A percentile compares a stretch with the other conserved stretches of the same genome.
phyloP scores from a whole-genome alignment of 1,139 yeast genomes.

The Debaryomyces subglobosus region DNA sequence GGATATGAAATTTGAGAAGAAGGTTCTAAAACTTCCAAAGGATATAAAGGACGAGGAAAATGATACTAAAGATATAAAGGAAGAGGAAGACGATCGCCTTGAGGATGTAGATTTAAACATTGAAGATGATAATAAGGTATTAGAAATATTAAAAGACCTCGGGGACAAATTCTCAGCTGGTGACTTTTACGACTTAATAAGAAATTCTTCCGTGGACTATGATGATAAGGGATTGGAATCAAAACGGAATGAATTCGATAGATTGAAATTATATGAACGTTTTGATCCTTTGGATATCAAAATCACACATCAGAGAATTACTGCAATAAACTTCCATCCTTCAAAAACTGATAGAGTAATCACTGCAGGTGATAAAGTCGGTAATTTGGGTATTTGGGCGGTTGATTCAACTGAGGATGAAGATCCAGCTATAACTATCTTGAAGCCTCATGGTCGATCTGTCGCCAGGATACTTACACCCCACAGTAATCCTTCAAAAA shows the following conservation, averaged over 20 bases:
- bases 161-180: slow-evolving; percentile 72
- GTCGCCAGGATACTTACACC: slow-evolving; percentile 66
- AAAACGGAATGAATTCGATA: slow-evolving; percentile 55
- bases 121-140: slow-evolving; percentile 37
- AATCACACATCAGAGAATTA: slow-evolving; percentile 72
- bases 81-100: slow-evolving; percentile 22
- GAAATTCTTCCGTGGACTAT: slow-evolving; percentile 27
- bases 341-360: slow-evolving; percentile 61
- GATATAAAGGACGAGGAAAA: slow-evolving; percentile 9
- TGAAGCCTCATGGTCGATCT: slow-evolving; percentile 77
- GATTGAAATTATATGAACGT: slow-evolving; percentile 52
- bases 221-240: slow-evolving; percentile 43
- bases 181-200: slow-evolving; percentile 66
- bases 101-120: slow-evolving; percentile 23
- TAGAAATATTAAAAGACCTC: slow-evolving; percentile 43
- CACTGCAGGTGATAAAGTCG: slow-evolving; percentile 85
- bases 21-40: slow-evolving; percentile 19
- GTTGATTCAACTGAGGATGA: slow-evolving; percentile 45
- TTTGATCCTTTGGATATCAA: slow-evolving; percentile 74
- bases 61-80: slow-evolving; percentile 33
- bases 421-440: slow-evolving; percentile 60
- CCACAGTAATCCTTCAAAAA: slow-evolving; percentile 50
- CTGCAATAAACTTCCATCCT: slow-evolving; percentile 79
- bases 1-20: slow-evolving; percentile 27
- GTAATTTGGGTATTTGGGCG: slow-evolving; percentile 90